These are phyloP conservation scores for Isatis tinctoria DNA, from an alignment of 345 rosid genomes.

Conservation along the genomic window DNA sequence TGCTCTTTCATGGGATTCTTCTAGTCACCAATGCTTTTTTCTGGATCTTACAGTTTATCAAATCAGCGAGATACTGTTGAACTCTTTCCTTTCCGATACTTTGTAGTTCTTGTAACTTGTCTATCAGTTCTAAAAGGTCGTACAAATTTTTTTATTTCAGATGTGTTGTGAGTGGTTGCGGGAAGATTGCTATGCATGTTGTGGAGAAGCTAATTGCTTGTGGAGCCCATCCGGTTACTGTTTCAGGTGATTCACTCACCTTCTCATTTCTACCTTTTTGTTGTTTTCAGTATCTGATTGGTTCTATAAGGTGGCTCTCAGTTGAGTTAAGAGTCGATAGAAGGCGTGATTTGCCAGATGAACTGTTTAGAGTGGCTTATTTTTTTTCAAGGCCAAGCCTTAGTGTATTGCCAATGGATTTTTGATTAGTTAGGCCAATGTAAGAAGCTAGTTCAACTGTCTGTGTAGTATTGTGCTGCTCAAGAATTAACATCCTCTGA, in stretches of 20 bases:
- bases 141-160: constrained; percentile 34
- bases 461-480: not conserved
- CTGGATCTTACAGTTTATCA: not conserved
- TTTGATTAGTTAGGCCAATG: not conserved
- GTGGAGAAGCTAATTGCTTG: constrained; percentile 94
- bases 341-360: not conserved
- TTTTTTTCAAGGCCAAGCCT: not conserved
- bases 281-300: not conserved
- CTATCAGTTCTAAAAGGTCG: not conserved
- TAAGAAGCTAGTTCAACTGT: not conserved
- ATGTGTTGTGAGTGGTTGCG: constrained; percentile 94
- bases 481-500: not conserved
- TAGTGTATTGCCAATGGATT: no score
- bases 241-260: constrained; percentile 57
- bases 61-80: constrained; percentile 9
- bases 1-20: not conserved
- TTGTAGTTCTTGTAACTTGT: not conserved
- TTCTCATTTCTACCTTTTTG: not conserved
- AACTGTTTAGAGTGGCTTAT: not conserved
- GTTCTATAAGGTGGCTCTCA: not conserved
- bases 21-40: not conserved
- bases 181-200: constrained; percentile 99
- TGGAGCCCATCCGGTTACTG: constrained; percentile 88
- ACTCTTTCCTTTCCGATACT: not conserved
- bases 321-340: not conserved